Base-by-base conservation (phyloP, 805 yeast genomes). In the Kluyveromyces nonfermentans region DNA sequence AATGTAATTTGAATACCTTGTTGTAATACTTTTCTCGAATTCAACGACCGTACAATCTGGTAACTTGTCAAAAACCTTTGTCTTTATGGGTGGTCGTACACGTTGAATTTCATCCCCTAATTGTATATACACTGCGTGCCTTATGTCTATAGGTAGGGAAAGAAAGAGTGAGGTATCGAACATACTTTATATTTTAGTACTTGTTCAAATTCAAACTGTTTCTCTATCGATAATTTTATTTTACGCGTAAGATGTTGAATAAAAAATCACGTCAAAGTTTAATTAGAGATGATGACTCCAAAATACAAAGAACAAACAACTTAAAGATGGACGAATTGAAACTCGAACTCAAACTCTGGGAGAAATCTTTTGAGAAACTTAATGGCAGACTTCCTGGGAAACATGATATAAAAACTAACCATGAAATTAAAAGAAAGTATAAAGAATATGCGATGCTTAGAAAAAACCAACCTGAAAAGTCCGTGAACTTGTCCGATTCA, bases 331-430 rank as follows among this genome's bases (percentile, higher is more conserved):
- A 47, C 25, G 40, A 51, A 30, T 52, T 76, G 30, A 73, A 72
- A 48, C 49, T 60, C 7, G 71, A 70, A 44, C 64, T 78, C 43
- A 79, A 79, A 50, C 55, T 56, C 8, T 79, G 84, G 83, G 84
- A 79, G 48, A 68, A 71, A 36, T 50, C 52, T 2, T 79, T 75
- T 50, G 52, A 57, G 15, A 50, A 53, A 14, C 47, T 55, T 17
- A 49, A 67, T 35, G 71, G 73, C 2, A 57, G 75, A n/a, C 59
- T 60, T 15, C 83, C 85, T 0, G 53, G 64, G 0, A 68, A 65
- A 22, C 64, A 64, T 10, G 83, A 77, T 51, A 70, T 78, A 40
- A 71, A 68, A 50, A 52, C 56, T 7, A 56, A 68, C 37, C 58
- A 63, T 1, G 63, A 56, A 1, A 63, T 75, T 1, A 55, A 60